These are phyloP conservation scores for Fistulinella prunicolor DNA, from an alignment of 768 basidiomycete genomes.

Conservation along the genomic window DNA sequence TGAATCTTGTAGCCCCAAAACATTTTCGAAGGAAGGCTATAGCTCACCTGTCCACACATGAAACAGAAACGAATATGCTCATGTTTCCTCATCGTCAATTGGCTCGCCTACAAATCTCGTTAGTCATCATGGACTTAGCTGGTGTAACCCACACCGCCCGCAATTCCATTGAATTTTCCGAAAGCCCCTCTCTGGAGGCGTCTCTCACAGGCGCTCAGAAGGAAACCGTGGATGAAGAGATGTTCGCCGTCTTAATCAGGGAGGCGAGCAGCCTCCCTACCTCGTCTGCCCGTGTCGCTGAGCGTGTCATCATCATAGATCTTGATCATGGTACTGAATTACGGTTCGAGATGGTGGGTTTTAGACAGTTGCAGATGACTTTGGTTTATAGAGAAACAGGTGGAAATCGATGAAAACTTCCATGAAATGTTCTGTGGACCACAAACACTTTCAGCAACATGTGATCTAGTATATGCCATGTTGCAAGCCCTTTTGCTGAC, in stretches of 20 bases:
- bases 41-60: conserved; percentile 59
- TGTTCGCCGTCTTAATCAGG: conserved; percentile 67
- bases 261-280: conserved; percentile 78
- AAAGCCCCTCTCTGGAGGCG: conserved; percentile 44
- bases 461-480: conserved; percentile 65
- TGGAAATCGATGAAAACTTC: conserved; percentile 29
- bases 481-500: conserved; percentile 65
- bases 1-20: conserved; percentile 50
- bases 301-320: conserved; percentile 72
- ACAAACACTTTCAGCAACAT: conserved; percentile 36
- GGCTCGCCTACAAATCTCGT: conserved; percentile 59
- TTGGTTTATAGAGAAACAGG: conserved; percentile 25
- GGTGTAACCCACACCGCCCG: conserved; percentile 35
- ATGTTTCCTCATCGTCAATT: conserved; percentile 64
- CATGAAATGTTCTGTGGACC: conserved; percentile 9
- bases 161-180: conserved; percentile 35
- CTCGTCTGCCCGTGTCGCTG: conserved; percentile 74
- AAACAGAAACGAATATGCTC: conserved; percentile 41
- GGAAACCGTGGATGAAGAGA: conserved; percentile 78
- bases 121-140: conserved; percentile 36
- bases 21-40: conserved; percentile 65
- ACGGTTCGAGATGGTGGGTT: conserved; percentile 67
- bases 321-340: conserved; percentile 70
- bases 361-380: background rate
- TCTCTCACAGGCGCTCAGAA: conserved; percentile 58